These are phyloP conservation scores for Austropuccinia psidii DNA, from an alignment of 1,284 basidiomycete genomes.

Conservation along the genomic window DNA sequence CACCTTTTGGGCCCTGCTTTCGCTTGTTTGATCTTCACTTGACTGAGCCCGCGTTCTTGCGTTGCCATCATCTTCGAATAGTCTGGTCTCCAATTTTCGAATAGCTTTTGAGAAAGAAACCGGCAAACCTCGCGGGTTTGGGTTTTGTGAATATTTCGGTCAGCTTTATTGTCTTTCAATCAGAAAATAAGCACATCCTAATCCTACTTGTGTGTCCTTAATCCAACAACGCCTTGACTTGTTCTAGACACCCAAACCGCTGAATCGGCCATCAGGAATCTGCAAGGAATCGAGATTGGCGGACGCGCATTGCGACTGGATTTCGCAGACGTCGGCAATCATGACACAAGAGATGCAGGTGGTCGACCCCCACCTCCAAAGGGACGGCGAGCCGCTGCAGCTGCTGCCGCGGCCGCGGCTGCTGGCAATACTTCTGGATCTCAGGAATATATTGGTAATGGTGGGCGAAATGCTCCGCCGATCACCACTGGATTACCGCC, in stretches of 20 bases:
- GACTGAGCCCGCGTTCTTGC: not conserved
- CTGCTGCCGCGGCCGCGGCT: slow-evolving; percentile 45
- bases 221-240: not conserved
- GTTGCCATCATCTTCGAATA: not conserved
- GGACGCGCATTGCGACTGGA: slow-evolving; percentile 78
- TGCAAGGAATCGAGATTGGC: slow-evolving; percentile 68
- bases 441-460: slow-evolving; percentile 14
- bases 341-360: slow-evolving; percentile 29
- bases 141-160: slow-evolving; percentile 36
- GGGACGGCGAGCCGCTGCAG: slow-evolving; percentile 14
- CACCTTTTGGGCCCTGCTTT: too few species aligned
- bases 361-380: slow-evolving; percentile 22
- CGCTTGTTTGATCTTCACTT: too few species aligned
- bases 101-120: slow-evolving; percentile 35
- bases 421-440: slow-evolving; percentile 1
- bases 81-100: slow-evolving; percentile 27
- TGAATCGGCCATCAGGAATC: slow-evolving; percentile 71
- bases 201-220: not conserved
- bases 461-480: not conserved
- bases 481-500: slow-evolving; percentile 52
- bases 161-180: not conserved
- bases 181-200: not conserved
- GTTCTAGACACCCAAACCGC: slow-evolving; percentile 86
- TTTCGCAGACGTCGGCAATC: slow-evolving; percentile 54
- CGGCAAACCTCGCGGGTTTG: slow-evolving; percentile 31